Conservation (phyloP, 1,284 basidiomycete species). For the Xanthoconium separans region DNA sequence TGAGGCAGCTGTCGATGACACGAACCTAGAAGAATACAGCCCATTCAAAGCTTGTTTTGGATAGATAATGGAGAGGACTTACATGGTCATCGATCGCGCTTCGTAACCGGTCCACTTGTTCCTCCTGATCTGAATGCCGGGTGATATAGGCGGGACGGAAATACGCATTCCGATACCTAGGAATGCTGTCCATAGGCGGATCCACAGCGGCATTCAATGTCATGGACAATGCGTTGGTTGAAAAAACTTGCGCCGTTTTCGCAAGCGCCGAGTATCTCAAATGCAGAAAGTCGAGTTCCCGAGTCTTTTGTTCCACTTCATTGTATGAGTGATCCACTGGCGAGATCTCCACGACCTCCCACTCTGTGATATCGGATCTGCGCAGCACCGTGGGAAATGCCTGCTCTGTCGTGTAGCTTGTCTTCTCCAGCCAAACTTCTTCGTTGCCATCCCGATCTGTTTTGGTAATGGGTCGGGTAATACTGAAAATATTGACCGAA, state of each 20-base stretch:
- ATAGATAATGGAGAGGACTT: slow-evolving; percentile 14
- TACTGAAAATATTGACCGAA: slow-evolving; percentile 80
- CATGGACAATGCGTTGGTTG: slow-evolving; percentile 87
- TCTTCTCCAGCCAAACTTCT: slow-evolving; percentile 89
- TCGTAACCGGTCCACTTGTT: slow-evolving; percentile 70
- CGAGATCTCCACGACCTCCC: slow-evolving; percentile 77
- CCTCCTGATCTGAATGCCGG: slow-evolving; percentile 69
- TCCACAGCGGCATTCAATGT: slow-evolving; percentile 87
- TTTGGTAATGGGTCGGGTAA: slow-evolving; percentile 67
- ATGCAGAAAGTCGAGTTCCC: slow-evolving; percentile 71
- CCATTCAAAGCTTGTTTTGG: slow-evolving; percentile 1
- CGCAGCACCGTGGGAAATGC: slow-evolving; percentile 90
- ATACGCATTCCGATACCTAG: slow-evolving; percentile 78
- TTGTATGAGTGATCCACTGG: slow-evolving; percentile 84
- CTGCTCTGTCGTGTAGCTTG: slow-evolving; percentile 83
- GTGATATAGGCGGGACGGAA: slow-evolving; percentile 69
- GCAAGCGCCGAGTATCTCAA: slow-evolving; percentile 74
- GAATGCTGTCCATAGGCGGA: slow-evolving; percentile 73
- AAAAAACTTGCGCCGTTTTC: slow-evolving; percentile 69
- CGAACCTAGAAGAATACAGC: slow-evolving; percentile 50
- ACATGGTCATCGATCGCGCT: slow-evolving; percentile 83
- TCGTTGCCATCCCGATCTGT: slow-evolving; percentile 59
- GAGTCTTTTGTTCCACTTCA: slow-evolving; percentile 77
- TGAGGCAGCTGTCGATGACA: slow-evolving; percentile 81
- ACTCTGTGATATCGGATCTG: slow-evolving; percentile 84